These are phyloP conservation scores for Yarrowia sp. DNA, from an alignment of 805 yeast species.

Conservation along the genomic window DNA sequence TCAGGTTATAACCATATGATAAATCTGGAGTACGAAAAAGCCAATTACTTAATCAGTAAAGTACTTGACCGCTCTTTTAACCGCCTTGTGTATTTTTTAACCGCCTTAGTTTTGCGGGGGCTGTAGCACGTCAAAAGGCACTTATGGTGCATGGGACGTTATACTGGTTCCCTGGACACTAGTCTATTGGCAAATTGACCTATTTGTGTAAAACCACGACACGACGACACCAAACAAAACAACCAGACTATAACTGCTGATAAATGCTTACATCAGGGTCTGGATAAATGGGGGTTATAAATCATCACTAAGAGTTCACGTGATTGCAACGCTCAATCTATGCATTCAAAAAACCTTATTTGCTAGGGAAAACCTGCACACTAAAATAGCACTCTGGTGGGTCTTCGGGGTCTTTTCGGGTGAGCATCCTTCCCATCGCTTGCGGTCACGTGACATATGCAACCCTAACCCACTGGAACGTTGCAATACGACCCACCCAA, in stretches of 20 bases:
- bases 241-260: too few species aligned
- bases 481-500: not conserved
- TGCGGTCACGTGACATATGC: not conserved
- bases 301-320: not conserved
- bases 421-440: not conserved
- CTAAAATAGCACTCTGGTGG: not conserved
- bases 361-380: not conserved
- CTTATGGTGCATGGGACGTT: too few species aligned
- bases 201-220: too few species aligned
- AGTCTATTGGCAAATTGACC: too few species aligned
- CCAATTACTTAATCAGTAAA: too few species aligned
- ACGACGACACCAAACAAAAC: too few species aligned
- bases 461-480: not conserved
- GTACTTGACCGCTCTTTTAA: not conserved
- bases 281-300: not conserved
- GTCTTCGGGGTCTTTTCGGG: slow-evolving; percentile 1
- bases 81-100: not conserved
- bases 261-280: too few species aligned
- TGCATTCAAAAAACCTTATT: not conserved
- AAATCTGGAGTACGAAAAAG: too few species aligned
- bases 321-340: slow-evolving; percentile 16
- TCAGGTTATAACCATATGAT: too few species aligned
- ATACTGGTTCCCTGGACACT: too few species aligned
- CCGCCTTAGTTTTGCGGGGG: too few species aligned
- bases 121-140: too few species aligned